phyloP scores from a whole-genome alignment of 2,329 filamentous ascomycete species.

The Beauveria varroae region DNA sequence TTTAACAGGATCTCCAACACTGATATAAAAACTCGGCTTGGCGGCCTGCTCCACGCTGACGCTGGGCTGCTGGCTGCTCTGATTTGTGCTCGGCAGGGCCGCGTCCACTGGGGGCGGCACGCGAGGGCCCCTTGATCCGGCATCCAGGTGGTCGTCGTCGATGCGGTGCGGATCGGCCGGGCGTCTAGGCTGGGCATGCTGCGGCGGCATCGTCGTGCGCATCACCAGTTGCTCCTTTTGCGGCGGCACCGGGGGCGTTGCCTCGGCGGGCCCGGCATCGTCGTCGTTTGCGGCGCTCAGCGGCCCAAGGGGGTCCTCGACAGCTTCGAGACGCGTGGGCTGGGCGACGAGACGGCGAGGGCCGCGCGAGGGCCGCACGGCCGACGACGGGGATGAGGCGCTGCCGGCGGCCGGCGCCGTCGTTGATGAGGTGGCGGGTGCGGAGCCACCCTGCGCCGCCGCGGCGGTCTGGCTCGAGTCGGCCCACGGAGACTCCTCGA shows the following conservation, averaged over 20 bases:
- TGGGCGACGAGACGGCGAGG: constrained; percentile 63
- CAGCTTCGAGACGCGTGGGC: constrained; percentile 69
- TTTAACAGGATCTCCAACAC: constrained; percentile 93
- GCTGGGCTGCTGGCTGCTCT: constrained; percentile 59
- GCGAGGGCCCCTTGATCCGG: constrained; percentile 41
- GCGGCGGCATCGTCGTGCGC: constrained; percentile 46
- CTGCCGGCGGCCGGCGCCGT: constrained; percentile 23
- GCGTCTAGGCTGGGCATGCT: constrained; percentile 35
- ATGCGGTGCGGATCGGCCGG: constrained; percentile 56
- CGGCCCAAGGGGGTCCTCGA: constrained; percentile 70
- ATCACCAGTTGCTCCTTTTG: constrained; percentile 59
- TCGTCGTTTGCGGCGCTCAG: constrained; percentile 57
- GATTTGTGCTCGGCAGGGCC: constrained; percentile 43
- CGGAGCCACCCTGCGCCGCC: constrained; percentile 24
- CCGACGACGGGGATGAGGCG: constrained; percentile 23
- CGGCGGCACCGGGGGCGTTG: constrained; percentile 58
- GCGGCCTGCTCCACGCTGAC: constrained; percentile 88
- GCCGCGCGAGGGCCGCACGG: constrained; percentile 37
- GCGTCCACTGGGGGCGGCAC: constrained; percentile 59
- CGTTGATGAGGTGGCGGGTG: constrained; percentile 21
- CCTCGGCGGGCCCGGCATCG: constrained; percentile 31
- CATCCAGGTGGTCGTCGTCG: constrained; percentile 61
- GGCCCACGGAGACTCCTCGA: constrained; percentile 48
- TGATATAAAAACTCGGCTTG: constrained; percentile 84
- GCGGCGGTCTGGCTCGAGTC: constrained; percentile 31